phyloP scores from a whole-genome alignment of 2,329 filamentous ascomycete genomes.

The Arthrinium puccinioides region DNA sequence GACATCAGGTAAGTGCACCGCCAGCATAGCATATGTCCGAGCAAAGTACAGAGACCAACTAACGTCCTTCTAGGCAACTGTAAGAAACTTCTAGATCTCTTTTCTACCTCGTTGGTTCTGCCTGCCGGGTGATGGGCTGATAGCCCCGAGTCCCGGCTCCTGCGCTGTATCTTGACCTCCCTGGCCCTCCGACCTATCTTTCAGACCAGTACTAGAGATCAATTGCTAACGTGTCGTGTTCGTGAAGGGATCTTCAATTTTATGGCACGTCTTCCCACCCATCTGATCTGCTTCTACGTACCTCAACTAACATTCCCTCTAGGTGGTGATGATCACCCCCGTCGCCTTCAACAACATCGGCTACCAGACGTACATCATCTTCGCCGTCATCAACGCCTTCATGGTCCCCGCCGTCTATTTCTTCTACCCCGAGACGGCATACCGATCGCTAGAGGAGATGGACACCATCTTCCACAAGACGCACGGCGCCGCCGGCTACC shows the following conservation, averaged over 20 bases:
- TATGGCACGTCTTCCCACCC: too few relatives aligned
- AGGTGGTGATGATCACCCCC: constrained; percentile 58
- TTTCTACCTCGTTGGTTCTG: too few relatives aligned
- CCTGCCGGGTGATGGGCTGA: too few relatives aligned
- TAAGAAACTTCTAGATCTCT: too few relatives aligned
- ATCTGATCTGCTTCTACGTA: too few relatives aligned
- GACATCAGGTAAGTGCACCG: constrained; percentile 27
- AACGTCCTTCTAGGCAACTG: too few relatives aligned
- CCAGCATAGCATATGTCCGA: constrained; percentile 19
- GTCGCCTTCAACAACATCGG: constrained; percentile 49
- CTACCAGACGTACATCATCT: constrained; percentile 58
- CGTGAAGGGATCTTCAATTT: constrained; percentile 55
- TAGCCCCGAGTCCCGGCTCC: too few relatives aligned
- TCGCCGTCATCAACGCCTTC: constrained; percentile 56
- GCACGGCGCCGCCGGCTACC: constrained; percentile 30
- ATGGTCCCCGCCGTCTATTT: constrained; percentile 52
- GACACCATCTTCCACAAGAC: constrained; percentile 56
- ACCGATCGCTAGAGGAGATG: constrained; percentile 60
- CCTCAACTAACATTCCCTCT: too few relatives aligned
- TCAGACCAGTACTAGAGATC: too few relatives aligned
- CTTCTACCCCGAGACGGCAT: constrained; percentile 60
- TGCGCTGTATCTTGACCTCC: too few relatives aligned
- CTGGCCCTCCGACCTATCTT: too few relatives aligned
- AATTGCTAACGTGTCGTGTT: constrained; percentile 4
- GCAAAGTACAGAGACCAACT: too few relatives aligned